Conservation (phyloP, 108 stramenopile species). For the Discostella stelligeroides region DNA sequence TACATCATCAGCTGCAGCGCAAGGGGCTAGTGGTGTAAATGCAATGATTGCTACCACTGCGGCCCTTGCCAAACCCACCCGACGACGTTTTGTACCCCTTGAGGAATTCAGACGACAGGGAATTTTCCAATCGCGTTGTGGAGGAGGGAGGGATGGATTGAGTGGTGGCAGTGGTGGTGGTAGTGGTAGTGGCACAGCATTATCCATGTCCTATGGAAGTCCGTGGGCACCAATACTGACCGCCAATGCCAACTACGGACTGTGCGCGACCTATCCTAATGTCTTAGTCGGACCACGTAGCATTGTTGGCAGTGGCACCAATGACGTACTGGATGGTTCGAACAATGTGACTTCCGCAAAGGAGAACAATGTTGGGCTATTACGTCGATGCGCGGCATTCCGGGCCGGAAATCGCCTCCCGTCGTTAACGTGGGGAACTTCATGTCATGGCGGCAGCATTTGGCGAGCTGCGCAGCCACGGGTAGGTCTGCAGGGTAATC, state of each 20-base stretch:
- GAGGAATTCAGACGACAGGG: slow-evolving; percentile 67
- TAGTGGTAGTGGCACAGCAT: background rate
- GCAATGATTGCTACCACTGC: slow-evolving; percentile 23
- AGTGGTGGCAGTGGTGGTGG: too few species aligned
- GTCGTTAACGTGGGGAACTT: slow-evolving; percentile 86
- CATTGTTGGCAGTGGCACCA: slow-evolving; percentile 58
- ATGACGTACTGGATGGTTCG: background rate
- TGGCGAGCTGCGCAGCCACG: slow-evolving; percentile 97
- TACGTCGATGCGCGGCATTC: slow-evolving; percentile 82
- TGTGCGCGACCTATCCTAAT: slow-evolving; percentile 88
- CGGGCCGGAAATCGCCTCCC: slow-evolving; percentile 90
- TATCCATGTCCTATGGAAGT: slow-evolving; percentile 31
- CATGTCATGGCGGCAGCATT: slow-evolving; percentile 75
- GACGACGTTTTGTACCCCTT: slow-evolving; percentile 69
- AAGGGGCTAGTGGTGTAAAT: too few species aligned
- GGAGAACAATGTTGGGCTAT: slow-evolving; percentile 51
- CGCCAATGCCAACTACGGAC: slow-evolving; percentile 72
- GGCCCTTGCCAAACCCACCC: slow-evolving; percentile 58
- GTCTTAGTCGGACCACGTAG: slow-evolving; percentile 86
- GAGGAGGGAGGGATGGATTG: slow-evolving; percentile 2
- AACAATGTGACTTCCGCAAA: slow-evolving; percentile 10
- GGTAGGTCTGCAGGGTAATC: slow-evolving; percentile 93
- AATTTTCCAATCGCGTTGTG: slow-evolving; percentile 24
- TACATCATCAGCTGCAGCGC: slow-evolving; percentile 2
- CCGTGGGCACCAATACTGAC: slow-evolving; percentile 65